Conservation (phyloP, 352 stramenopile species). For the Aphanomyces stellatus region DNA sequence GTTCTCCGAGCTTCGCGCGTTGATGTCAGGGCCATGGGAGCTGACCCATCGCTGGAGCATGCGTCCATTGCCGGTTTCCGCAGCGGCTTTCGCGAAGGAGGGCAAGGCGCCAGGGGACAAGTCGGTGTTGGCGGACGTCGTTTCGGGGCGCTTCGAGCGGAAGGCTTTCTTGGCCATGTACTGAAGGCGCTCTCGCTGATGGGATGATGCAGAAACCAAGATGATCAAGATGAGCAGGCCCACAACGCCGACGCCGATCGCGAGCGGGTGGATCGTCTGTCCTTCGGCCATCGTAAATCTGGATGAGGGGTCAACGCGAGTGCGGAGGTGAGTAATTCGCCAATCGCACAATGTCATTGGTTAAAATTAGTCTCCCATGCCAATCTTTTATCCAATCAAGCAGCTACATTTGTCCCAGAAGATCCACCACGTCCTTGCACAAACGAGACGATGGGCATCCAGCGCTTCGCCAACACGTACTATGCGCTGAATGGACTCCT, state of each 20-base stretch:
- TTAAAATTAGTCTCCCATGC: background rate
- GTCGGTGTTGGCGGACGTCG: conserved; percentile 20
- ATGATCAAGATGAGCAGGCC: conserved; percentile 53
- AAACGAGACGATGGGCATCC: background rate
- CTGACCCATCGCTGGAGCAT: conserved; percentile 77
- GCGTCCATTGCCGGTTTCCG: conserved; percentile 60
- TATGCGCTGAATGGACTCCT: conserved; percentile 51
- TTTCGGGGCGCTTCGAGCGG: conserved; percentile 43
- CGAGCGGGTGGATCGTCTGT: conserved; percentile 50
- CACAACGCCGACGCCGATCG: conserved; percentile 49
- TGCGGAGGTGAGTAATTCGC: background rate
- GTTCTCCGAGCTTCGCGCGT: conserved; percentile 64
- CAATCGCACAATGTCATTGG: background rate
- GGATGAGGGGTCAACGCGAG: no score
- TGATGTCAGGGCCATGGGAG: conserved; percentile 52
- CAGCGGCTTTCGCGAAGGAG: conserved; percentile 51
- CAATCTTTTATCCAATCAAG: background rate
- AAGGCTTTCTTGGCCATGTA: conserved; percentile 72
- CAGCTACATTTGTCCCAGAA: background rate
- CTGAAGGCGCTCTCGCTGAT: conserved; percentile 71
- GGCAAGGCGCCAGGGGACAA: conserved; percentile 36
- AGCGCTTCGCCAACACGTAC: conserved; percentile 57
- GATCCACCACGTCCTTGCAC: background rate
- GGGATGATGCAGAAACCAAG: conserved; percentile 56
- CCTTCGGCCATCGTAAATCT: background rate